Base-by-base conservation (phyloP, 768 basidiomycete genomes). In the Vishniacozyma victoriae region DNA sequence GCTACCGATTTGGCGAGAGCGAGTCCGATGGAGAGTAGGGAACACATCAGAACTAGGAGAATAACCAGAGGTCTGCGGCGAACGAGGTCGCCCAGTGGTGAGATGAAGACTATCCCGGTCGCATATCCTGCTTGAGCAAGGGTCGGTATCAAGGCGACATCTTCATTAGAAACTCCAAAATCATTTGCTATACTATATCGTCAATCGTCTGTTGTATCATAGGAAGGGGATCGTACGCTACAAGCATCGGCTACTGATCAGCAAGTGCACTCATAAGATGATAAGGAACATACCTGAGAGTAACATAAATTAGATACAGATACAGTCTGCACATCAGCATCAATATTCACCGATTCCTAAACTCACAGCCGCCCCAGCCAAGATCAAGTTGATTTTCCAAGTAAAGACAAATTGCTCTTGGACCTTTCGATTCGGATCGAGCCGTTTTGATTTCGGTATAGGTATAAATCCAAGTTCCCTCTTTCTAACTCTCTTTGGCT, bases 41-140 rank as follows among this genome's bases (percentile, higher is more conserved):
- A 77, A 0, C 82, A 80, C 18, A 78, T 39, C 1, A 78, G 55
- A 31, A 84, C 37, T 16, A 87, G 71, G 12, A 76, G 50, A 18
- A 92, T 75, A 24, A 85, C 76, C 0, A 93, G 75, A 36, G 80
- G 82, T 12, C 89, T 76, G 27, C 88, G 75, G 16, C 84, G 83
- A 23, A 88, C 78, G 18, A 92, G 78, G 67, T 93, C 89, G 7
- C 90, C 89, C 0, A 88, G 75, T 1, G 90, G 89, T 0, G 85
- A 79, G 45, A 92, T 80, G 35, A 90, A 70, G 3, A 90, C 68
- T 5, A 90, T 76, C 1, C 86, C 86, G 6, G 74, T 74, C 1
- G 83, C 84, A 66, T 87, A 89, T 35, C 85, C 68, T 18, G 57
- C 61, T 55, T 75, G 74, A 15, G 63, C 60, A 14, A 75, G 55